Percentiles rank a stretch among this genome's conserved stretches.
Conservation (phyloP, 2,329 filamentous ascomycete species). For the Rugonectria rugulosa region DNA sequence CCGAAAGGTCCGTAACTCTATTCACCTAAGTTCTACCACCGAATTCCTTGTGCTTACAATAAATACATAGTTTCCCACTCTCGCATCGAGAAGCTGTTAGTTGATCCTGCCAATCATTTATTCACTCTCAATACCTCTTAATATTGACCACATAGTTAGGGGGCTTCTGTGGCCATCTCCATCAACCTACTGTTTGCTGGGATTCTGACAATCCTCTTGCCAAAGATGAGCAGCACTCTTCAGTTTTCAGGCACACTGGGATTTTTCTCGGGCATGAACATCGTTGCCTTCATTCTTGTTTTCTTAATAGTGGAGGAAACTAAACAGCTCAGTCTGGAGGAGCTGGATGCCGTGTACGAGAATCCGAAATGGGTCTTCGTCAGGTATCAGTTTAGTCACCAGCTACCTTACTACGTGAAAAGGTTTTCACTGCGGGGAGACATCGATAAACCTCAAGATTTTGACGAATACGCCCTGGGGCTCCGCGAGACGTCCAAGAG, state of each 20-base stretch:
- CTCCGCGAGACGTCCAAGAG: no score
- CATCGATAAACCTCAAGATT: no score
- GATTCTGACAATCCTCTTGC: conserved; percentile 47
- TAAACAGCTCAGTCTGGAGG: conserved; percentile 45
- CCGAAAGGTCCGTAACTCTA: conserved; percentile 51
- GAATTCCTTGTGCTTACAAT: neutral
- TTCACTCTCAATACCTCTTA: neutral
- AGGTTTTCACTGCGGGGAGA: no score
- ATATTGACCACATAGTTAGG: conserved; percentile 36
- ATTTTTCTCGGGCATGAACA: conserved; percentile 35
- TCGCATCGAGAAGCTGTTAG: conserved; percentile 53
- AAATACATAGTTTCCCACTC: conserved; percentile 49
- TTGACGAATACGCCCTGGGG: no score
- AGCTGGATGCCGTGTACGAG: conserved; percentile 44
- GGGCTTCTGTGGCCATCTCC: conserved; percentile 54
- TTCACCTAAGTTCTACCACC: neutral
- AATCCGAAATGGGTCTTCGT: conserved; percentile 43
- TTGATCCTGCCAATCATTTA: neutral
- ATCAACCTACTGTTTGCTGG: conserved; percentile 56
- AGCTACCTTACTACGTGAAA: conserved; percentile 39
- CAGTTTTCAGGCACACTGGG: neutral
- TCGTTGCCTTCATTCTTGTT: conserved; percentile 51
- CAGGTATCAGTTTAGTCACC: conserved; percentile 38
- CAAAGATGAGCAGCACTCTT: neutral
- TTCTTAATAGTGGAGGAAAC: conserved; percentile 52